These are phyloP conservation scores for Solanum hybrid DNA, from an alignment of 305 asterid genomes.

Conservation along the genomic window DNA sequence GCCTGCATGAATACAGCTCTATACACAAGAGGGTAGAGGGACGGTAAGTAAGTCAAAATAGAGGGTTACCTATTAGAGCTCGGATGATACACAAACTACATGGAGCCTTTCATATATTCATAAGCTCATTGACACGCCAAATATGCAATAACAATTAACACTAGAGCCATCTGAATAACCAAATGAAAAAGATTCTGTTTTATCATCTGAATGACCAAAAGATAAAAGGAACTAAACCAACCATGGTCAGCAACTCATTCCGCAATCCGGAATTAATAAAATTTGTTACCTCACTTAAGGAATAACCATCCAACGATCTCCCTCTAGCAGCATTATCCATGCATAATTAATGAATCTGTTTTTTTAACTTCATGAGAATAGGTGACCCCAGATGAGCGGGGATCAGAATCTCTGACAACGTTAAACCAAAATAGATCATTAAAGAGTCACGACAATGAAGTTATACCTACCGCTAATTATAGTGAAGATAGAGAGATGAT, in stretches of 20 bases:
- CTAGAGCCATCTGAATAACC: slow-evolving; percentile 31
- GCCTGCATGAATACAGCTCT: slow-evolving; percentile 10
- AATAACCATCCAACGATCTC: slow-evolving; percentile 20
- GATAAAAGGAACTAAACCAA: slow-evolving; percentile 16
- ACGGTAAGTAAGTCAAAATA: slow-evolving; percentile 9
- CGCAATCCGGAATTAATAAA: slow-evolving; percentile 16
- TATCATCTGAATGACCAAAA: slow-evolving; percentile 33
- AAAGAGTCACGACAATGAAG: slow-evolving; percentile 38
- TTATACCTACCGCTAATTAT: slow-evolving; percentile 83
- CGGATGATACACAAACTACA: slow-evolving; percentile 36
- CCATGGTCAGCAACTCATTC: slow-evolving; percentile 20
- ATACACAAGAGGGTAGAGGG: slow-evolving; percentile 7
- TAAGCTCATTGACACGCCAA: slow-evolving; percentile 30
- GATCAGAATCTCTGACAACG: slow-evolving; percentile 21
- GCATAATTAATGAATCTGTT: slow-evolving; percentile 29
- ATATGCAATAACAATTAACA: slow-evolving; percentile 33
- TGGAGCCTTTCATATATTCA: slow-evolving; percentile 28
- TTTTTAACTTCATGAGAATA: slow-evolving; percentile 16
- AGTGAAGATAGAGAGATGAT: slow-evolving; percentile 63
- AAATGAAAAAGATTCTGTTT: slow-evolving; percentile 23
- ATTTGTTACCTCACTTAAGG: slow-evolving; percentile 39
- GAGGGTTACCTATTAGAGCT: slow-evolving; percentile 44
- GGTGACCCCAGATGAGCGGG: slow-evolving; percentile 21
- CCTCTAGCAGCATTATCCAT: slow-evolving; percentile 40
- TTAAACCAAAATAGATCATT: slow-evolving; percentile 18